Evolutionary conservation across 345 rosid species (phyloP), one percentile per base, ranked within the genome.

Genomic region (Gossypium turneri): DNA sequence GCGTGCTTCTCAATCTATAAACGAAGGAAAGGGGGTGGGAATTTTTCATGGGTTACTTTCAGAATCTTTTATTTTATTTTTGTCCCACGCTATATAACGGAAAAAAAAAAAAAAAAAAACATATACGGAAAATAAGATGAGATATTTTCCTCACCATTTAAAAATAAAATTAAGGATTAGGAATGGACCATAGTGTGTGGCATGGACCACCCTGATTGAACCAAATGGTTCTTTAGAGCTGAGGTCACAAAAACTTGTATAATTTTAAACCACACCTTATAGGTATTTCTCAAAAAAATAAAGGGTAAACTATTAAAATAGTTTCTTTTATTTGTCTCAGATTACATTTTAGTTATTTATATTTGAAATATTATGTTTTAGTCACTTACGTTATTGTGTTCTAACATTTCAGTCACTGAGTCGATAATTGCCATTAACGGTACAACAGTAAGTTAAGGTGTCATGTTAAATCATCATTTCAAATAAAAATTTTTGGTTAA

Each of bases 261-360:
- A 2, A 67, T 6, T 67, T 22, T 67, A 45, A 67, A 22, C 38
- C 71, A 45, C 71, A 12, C 53, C 12, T 44, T 43, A 43, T 55
- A 0, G 0, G 2, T 22, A 34, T 44, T 3, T 11, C 4, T 20
- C 6, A 57, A 22, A 34, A 34, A 34, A 34, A 0, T 34, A 34
- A 34, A 34, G 0, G 38, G 0, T 29, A 29, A 29, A 29, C 6
- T 29, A 29, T 29, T 4, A 29, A 29, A 29, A 29, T 4, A 0
- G 0, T 34, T 0, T 0, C 0, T 4, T 34, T 4, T 34, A 34
- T 34, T 34, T 34, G 0, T 34, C 1, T 34, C 0, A 34, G 0
- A 4, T 34, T 34, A 34, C 1, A 34, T 4, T 29, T 29, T 29
- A 29, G 38, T 29, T 29, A 29, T 29, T 1, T 29, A 29, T 29